Evolutionary conservation across 2,329 filamentous ascomycete species (phyloP).

Genomic region (Stagonosporopsis cucurbitacearum): DNA sequence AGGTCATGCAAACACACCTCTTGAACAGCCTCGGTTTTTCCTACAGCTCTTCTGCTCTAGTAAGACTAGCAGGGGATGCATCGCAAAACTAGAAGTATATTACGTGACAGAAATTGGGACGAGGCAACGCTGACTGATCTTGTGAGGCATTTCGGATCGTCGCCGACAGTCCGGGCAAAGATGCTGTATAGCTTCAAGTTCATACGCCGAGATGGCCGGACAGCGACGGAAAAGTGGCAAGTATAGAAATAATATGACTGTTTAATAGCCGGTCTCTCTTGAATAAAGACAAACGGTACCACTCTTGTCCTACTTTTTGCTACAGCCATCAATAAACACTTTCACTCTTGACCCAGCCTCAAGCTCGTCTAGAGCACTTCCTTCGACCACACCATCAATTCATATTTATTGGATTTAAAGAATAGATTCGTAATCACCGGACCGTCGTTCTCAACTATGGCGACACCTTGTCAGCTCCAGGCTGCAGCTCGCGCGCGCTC

Average conservation of each 20-base stretch:
- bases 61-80: constrained; percentile 1
- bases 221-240: constrained; percentile 5
- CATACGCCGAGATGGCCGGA: constrained; percentile 14
- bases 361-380: too few relatives aligned
- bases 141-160: constrained; percentile 12
- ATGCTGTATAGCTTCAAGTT: constrained; percentile 4
- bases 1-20: constrained; percentile 14
- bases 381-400: neutral
- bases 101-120: constrained; percentile 8
- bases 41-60: neutral
- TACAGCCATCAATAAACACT: neutral
- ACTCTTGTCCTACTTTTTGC: neutral
- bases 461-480: constrained; percentile 6
- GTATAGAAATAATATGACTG: constrained; percentile 8
- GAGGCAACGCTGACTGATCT: constrained; percentile 1
- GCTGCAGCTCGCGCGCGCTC: constrained; percentile 7
- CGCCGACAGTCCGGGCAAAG: constrained; percentile 13
- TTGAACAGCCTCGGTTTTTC: constrained; percentile 7
- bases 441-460: neutral
- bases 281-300: neutral
- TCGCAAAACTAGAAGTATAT: neutral
- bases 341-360: too few relatives aligned
- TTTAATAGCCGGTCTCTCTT: neutral
- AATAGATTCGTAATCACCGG: too few relatives aligned
- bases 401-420: neutral